These are phyloP conservation scores for Stephania japonica DNA, from an alignment of 164 flowering plant genomes.

Conservation along the genomic window DNA sequence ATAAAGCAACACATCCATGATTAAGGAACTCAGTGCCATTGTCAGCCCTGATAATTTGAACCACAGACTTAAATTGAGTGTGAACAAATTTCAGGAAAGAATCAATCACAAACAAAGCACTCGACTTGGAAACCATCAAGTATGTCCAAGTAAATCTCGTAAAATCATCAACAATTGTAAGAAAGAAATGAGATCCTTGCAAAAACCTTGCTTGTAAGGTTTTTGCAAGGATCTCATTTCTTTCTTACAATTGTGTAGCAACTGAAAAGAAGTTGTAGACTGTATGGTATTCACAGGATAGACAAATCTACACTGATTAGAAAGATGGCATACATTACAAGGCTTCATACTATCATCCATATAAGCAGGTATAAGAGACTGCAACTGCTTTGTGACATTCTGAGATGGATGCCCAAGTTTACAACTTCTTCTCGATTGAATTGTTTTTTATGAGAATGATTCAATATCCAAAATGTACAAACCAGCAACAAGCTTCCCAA, in stretches of 20 bases:
- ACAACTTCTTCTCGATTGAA: too few relatives aligned
- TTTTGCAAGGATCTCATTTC: too few relatives aligned
- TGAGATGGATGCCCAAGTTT: background rate
- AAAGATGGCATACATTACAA: background rate
- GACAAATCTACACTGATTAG: background rate
- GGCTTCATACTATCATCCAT: background rate
- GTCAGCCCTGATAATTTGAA: background rate
- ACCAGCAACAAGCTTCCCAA: background rate
- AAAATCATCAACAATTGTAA: slow-evolving; percentile 4
- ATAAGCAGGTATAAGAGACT: background rate
- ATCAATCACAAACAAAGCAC: background rate
- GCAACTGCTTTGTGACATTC: background rate
- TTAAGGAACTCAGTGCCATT: background rate
- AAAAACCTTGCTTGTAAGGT: background rate
- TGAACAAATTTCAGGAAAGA: background rate
- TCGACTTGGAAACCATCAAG: background rate
- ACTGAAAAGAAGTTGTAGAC: background rate
- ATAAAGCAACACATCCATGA: background rate
- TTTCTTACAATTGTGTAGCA: background rate
- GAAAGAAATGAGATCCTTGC: background rate
- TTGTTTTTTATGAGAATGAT: background rate
- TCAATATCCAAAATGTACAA: background rate
- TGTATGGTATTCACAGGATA: background rate
- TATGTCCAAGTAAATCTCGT: background rate
- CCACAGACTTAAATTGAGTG: background rate